Evolutionary conservation across 2,329 filamentous ascomycete species (phyloP), one percentile per base, ranked within the genome.

Genomic region (Colletotrichum chlorophyti): DNA sequence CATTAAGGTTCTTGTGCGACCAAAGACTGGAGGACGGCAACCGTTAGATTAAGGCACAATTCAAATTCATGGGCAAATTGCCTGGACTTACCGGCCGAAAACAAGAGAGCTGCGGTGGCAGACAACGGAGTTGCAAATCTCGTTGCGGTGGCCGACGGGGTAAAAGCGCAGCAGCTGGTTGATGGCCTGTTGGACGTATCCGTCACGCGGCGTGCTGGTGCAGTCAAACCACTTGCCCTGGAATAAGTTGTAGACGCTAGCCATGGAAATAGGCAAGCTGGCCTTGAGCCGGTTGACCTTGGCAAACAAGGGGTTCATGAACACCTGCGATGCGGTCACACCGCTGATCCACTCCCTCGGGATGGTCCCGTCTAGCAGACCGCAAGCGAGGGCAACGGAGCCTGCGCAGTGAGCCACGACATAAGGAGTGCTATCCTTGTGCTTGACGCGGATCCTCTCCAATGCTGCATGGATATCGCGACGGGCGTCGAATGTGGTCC

Each of bases 1-100:
- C 83, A 70, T 88, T 89, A 19, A 89, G 78, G 66, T 89, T 88
- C 3, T 65, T 68, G 69, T 90, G 87, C 63, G 80, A 85, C 85
- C 85, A 90, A 69, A 61, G 58, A 9, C 58, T 61, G 14, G 4
- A 7, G 2, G n/a, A 14, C 9, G n/a, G 43, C 19, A 49, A 35
- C 23, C n/a, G n/a, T n/a, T n/a, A 40, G 6, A 8, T 15, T n/a
- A 1, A 15, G 14, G 12, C 14, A 15, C 1, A 2, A 24, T 9
- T 11, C n/a, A n/a, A n/a, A n/a, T n/a, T n/a, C n/a, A n/a, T n/a
- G n/a, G n/a, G n/a, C n/a, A 6, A 27, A 4, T 1, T 6, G n/a
- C 6, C 8, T 9, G 5, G 12, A 47, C 53, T 58, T 77, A 83
- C 63, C 83, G 80, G 29, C 86, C 86, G 63, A 88, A 89, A 8